Evolutionary conservation across 1,284 basidiomycete species (phyloP), one percentile per base, ranked within the genome.

Genomic region (Pseudozyma sp.): DNA sequence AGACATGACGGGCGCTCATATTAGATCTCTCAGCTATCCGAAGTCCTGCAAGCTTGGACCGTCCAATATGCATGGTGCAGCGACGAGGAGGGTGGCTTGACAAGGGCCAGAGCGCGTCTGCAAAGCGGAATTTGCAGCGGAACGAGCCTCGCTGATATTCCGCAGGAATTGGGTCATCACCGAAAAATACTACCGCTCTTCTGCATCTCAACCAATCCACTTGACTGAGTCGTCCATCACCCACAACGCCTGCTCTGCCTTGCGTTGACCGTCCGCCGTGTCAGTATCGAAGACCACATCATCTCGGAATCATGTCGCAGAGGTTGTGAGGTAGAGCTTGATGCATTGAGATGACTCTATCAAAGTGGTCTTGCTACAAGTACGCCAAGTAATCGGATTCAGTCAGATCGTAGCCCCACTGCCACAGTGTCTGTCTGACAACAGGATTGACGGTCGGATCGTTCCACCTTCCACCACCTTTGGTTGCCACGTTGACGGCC

Each of bases 401-500:
- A 1, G 74, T 83, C 36, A 85, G 61, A 54, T 81, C 78, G 52
- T 83, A 85, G 0, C 76, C 84, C 84, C 84, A 85, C 59, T 85
- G 84, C 70, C 81, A 84, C 45, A 83, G 73, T 50, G 70, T 79
- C 69, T 80, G 79, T 36, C 76, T 62, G 18, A 83, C 64, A 44
- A 77, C 69, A 13, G 69, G 58, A 21, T 70, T 70, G 40, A 81
- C 68, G 2, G 34, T 65, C 12, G 68, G 68, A 59, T 85, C 83
- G 55, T 85, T 76, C 51, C 86, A 87, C 4, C 66, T 19, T 8
- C 82, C 83, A 0, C 82, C 79, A 11, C 77, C 67, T 6, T 80
- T 75, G 4, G 54, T n/a, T 13, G 76, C 79, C 16, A 88, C 79
- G 58, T 86, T 86, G 61, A 86, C 85, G 21, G 87, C 82, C 25